Conservation (phyloP, 108 stramenopile species). For the Aureococcus anophagefferens region DNA sequence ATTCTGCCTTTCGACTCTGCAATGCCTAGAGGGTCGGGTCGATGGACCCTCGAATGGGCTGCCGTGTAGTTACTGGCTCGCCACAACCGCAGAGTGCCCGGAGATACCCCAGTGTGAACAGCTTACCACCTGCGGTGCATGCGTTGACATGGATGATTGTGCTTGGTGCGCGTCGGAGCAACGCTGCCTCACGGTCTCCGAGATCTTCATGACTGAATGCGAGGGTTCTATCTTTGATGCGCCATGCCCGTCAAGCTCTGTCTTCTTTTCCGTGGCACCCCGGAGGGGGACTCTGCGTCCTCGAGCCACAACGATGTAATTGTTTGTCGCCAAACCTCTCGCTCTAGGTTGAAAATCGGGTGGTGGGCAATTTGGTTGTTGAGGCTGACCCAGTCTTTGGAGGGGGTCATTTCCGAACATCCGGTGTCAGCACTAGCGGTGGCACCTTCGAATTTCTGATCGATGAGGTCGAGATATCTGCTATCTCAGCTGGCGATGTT, state of each 20-base stretch:
- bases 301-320: no score
- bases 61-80: slow-evolving; percentile 31
- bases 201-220: slow-evolving; percentile 41
- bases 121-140: slow-evolving; percentile 28
- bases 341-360: slow-evolving; percentile 23
- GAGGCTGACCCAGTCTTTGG: slow-evolving; percentile 44
- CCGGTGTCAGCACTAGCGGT: slow-evolving; percentile 7
- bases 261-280: background rate
- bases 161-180: slow-evolving; percentile 50
- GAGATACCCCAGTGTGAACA: slow-evolving; percentile 31
- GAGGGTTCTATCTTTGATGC: slow-evolving; percentile 43
- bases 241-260: slow-evolving; percentile 39
- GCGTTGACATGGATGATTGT: slow-evolving; percentile 37
- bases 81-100: slow-evolving; percentile 25
- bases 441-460: slow-evolving; percentile 19
- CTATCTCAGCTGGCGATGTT: slow-evolving; percentile 27
- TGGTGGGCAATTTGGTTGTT: slow-evolving; percentile 41
- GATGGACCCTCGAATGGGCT: slow-evolving; percentile 36
- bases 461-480: slow-evolving; percentile 12
- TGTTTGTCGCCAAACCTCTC: no score
- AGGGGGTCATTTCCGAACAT: slow-evolving; percentile 29
- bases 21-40: slow-evolving; percentile 30
- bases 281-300: no score
- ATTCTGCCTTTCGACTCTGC: slow-evolving; percentile 41
- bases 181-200: slow-evolving; percentile 37